Conservation (phyloP, 1,139 yeast genomes). For the Scheffersomyces lignicola region DNA sequence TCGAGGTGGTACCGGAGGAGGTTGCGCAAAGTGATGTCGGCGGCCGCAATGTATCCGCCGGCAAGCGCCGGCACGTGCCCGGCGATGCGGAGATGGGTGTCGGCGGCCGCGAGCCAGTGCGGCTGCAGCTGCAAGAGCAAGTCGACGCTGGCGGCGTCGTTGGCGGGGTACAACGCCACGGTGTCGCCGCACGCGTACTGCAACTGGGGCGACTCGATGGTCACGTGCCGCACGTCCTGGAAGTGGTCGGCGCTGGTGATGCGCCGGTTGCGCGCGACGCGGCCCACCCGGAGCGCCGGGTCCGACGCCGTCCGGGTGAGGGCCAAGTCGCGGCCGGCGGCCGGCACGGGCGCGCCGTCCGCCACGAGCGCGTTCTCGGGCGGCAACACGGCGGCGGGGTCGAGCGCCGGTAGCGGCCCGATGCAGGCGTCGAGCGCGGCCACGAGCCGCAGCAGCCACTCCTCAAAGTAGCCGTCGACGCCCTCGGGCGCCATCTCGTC, state of each 20-base stretch:
- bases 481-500: slow-evolving; percentile 87
- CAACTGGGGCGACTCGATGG: slow-evolving; percentile 37
- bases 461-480: slow-evolving; percentile 70
- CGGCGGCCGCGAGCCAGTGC: slow-evolving; percentile 69
- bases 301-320: slow-evolving; percentile 2
- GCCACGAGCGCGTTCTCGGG: slow-evolving; percentile 15
- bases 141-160: slow-evolving; percentile 64
- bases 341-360: slow-evolving; percentile 3
- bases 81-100: slow-evolving; percentile 43
- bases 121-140: slow-evolving; percentile 66
- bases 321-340: slow-evolving; percentile 1
- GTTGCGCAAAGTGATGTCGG: slow-evolving; percentile 59
- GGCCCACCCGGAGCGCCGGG: slow-evolving; percentile 32
- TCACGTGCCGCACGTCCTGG: slow-evolving; percentile 81
- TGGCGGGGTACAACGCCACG: slow-evolving; percentile 71
- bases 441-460: slow-evolving; percentile 65
- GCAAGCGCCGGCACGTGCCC: slow-evolving; percentile 34
- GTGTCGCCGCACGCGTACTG: slow-evolving; percentile 78
- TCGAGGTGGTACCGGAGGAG: slow-evolving; percentile 81
- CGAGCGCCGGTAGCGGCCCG: neutral
- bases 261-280: slow-evolving; percentile 50
- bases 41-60: slow-evolving; percentile 59
- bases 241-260: slow-evolving; percentile 73
- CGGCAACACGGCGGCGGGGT: slow-evolving; percentile 13
- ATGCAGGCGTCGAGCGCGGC: slow-evolving; percentile 29